Conservation (phyloP, 306 rosid genomes). For the Lagenaria siceraria region DNA sequence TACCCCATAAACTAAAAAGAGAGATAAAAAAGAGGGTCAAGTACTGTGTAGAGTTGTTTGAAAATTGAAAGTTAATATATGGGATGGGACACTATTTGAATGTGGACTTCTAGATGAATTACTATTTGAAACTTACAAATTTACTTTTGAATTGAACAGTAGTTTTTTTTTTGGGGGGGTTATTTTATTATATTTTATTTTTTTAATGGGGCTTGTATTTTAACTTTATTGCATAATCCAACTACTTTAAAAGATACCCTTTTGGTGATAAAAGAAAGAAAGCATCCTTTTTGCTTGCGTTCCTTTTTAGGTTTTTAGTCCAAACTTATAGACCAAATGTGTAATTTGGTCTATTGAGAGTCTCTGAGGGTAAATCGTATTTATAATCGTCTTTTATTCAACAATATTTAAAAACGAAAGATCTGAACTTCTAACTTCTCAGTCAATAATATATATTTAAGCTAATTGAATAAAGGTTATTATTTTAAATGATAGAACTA, state of each 20-base stretch:
- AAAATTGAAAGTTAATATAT: neutral
- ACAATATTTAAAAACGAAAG: no score
- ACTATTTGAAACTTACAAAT: neutral
- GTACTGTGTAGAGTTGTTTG: neutral
- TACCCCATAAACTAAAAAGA: no score
- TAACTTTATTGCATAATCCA: neutral
- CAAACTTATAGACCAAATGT: neutral
- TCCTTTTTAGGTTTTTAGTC: neutral
- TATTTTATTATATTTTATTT: neutral
- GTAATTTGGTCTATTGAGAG: neutral
- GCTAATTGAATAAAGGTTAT: no score
- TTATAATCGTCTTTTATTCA: no score
- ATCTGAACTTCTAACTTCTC: neutral
- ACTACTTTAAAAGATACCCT: neutral
- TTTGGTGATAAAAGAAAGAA: neutral
- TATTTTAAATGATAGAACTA: no score
- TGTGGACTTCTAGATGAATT: neutral
- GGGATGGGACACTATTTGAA: neutral
- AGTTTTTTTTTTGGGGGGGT: neutral
- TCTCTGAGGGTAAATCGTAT: neutral
- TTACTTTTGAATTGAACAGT: neutral
- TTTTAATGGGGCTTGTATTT: neutral
- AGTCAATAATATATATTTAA: no score
- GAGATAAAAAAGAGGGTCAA: neutral
- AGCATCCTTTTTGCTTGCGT: neutral